phyloP scores from a whole-genome alignment of 139 green algal species.

The Gonium pectorale region DNA sequence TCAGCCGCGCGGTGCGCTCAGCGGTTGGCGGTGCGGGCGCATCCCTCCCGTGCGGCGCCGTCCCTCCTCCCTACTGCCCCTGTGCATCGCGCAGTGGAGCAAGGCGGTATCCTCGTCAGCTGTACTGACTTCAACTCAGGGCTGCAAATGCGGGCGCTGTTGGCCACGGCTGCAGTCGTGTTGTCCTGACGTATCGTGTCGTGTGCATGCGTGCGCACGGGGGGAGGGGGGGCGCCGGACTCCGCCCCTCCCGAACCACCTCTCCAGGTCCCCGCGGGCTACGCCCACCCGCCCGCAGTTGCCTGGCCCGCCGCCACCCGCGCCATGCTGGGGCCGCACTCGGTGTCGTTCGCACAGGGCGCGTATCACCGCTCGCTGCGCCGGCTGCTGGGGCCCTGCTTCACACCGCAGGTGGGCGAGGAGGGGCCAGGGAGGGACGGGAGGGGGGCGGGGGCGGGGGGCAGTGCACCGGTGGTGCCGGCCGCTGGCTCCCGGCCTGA shows the following conservation, averaged over 20 bases:
- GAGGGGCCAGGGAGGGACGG: background rate
- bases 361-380: background rate
- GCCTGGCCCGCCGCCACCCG: background rate
- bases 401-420: background rate
- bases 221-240: too few relatives aligned
- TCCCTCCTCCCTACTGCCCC: too few relatives aligned
- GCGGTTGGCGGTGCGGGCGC: too few relatives aligned
- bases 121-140: too few relatives aligned
- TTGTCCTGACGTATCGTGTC: too few relatives aligned
- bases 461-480: background rate
- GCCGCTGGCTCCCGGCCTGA: background rate
- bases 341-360: background rate
- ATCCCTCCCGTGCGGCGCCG: too few relatives aligned
- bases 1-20: too few relatives aligned
- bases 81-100: too few relatives aligned
- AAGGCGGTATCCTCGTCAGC: too few relatives aligned
- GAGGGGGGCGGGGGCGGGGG: background rate
- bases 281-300: background rate
- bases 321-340: background rate
- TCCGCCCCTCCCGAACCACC: background rate
- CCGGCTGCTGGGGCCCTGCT: conserved; percentile 25
- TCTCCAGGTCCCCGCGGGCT: background rate
- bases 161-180: too few relatives aligned
- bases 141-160: too few relatives aligned
- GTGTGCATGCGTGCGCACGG: too few relatives aligned